Conservation (phyloP, 140 eudicot species). For the Stevia rebaudiana region DNA sequence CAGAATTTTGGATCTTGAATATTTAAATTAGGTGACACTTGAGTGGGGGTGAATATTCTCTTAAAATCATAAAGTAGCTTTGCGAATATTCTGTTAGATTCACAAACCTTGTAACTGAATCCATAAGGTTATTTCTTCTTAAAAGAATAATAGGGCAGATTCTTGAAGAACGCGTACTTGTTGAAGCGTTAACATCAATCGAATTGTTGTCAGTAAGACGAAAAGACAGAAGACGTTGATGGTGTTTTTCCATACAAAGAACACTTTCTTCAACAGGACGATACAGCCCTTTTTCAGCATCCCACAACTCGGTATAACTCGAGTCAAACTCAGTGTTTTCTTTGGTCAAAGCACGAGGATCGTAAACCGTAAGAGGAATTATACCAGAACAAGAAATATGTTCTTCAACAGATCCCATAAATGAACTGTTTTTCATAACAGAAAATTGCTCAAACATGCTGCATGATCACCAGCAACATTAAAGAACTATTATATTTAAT, state of each 20-base stretch:
- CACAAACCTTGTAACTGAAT: conserved; percentile 53
- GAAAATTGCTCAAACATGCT: conserved; percentile 29
- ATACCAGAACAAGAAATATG: conserved; percentile 34
- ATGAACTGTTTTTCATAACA: conserved; percentile 27
- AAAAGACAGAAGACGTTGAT: conserved; percentile 41
- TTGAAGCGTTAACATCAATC: conserved; percentile 22
- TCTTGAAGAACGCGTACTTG: conserved; percentile 37
- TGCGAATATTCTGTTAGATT: background rate
- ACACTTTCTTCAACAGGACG: conserved; percentile 77
- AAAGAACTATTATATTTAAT: background rate
- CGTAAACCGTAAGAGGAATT: conserved; percentile 44
- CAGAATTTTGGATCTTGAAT: conserved; percentile 5
- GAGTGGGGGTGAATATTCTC: background rate
- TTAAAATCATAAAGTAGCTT: background rate
- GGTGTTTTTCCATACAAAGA: conserved; percentile 62
- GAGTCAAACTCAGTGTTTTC: conserved; percentile 22
- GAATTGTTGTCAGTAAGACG: conserved; percentile 37
- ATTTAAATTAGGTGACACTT: background rate
- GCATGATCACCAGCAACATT: conserved; percentile 11
- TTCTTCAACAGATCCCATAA: conserved; percentile 32
- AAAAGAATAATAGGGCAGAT: conserved; percentile 69
- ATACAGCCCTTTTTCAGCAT: conserved; percentile 41
- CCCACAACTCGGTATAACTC: conserved; percentile 57
- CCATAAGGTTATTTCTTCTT: conserved; percentile 35
- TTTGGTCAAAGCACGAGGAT: conserved; percentile 53